These are phyloP conservation scores for Coriolopsis trogii DNA, from an alignment of 1,284 basidiomycete genomes.

Conservation along the genomic window DNA sequence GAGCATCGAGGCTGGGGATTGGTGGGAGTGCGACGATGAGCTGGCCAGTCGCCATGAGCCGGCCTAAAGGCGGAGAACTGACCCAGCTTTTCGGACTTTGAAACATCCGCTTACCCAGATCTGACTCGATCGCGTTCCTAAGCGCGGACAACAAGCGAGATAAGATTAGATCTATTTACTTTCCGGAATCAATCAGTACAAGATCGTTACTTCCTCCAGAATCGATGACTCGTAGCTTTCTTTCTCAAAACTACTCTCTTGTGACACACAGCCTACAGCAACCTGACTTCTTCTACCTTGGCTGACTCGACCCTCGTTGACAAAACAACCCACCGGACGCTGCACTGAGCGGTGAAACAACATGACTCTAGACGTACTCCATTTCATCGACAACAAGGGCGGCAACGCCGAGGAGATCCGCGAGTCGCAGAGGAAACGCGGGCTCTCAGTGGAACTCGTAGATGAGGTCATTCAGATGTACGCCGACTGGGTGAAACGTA, in stretches of 20 bases:
- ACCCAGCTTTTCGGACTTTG: conserved; percentile 10
- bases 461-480: conserved; percentile 95
- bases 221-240: not conserved
- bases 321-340: not conserved
- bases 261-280: not conserved
- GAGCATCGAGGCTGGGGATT: conserved; percentile 11
- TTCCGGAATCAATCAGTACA: not conserved
- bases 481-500: conserved; percentile 89
- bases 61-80: conserved; percentile 4
- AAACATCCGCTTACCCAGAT: not conserved
- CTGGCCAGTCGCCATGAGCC: not conserved
- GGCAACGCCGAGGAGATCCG: conserved; percentile 93
- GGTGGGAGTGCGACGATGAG: not conserved
- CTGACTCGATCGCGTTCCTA: not conserved
- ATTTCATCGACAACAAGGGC: conserved; percentile 86
- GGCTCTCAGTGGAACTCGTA: conserved; percentile 87
- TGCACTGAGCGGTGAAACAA: not conserved
- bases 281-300: not conserved
- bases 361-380: conserved; percentile 79
- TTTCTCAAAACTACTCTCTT: not conserved
- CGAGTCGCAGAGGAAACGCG: conserved; percentile 92
- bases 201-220: not conserved
- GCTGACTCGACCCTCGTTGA: not conserved
- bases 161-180: conserved; percentile 6
- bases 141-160: conserved; percentile 3